Conservation (phyloP, 192 early-diverging fungal genomes). For the Coemansia sp. region DNA sequence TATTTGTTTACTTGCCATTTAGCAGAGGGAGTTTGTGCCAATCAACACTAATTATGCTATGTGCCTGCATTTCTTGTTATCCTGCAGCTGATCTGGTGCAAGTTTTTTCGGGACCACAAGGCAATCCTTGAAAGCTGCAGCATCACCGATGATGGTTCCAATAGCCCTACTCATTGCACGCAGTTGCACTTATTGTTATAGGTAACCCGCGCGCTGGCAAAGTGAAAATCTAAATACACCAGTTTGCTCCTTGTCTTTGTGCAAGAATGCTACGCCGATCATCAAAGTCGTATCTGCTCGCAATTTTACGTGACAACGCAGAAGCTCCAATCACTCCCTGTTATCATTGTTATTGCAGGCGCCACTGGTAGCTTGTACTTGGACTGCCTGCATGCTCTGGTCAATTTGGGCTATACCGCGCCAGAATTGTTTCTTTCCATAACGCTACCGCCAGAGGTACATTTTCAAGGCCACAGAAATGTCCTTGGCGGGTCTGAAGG, state of each 20-base stretch:
- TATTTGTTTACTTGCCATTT: not conserved
- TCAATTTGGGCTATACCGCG: not conserved
- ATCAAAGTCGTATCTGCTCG: not conserved
- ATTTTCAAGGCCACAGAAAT: not conserved
- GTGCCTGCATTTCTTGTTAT: not conserved
- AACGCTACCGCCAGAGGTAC: not conserved
- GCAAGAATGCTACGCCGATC: not conserved
- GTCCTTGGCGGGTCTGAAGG: not conserved
- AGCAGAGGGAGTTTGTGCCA: not conserved
- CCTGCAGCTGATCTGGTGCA: not conserved
- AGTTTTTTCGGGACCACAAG: not conserved
- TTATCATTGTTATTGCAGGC: not conserved
- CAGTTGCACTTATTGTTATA: not conserved
- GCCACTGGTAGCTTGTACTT: not conserved
- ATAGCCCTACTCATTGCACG: not conserved
- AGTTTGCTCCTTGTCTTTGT: not conserved
- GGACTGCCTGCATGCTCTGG: not conserved
- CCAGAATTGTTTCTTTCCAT: not conserved
- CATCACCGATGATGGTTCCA: not conserved
- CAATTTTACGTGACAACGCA: not conserved
- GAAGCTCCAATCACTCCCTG: not conserved
- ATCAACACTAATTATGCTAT: not conserved
- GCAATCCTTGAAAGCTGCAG: not conserved
- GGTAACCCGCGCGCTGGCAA: not conserved
- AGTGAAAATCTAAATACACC: not conserved